Evolutionary conservation across 2,329 filamentous ascomycete species (phyloP).

Genomic region (Colletotrichum eleusines): DNA sequence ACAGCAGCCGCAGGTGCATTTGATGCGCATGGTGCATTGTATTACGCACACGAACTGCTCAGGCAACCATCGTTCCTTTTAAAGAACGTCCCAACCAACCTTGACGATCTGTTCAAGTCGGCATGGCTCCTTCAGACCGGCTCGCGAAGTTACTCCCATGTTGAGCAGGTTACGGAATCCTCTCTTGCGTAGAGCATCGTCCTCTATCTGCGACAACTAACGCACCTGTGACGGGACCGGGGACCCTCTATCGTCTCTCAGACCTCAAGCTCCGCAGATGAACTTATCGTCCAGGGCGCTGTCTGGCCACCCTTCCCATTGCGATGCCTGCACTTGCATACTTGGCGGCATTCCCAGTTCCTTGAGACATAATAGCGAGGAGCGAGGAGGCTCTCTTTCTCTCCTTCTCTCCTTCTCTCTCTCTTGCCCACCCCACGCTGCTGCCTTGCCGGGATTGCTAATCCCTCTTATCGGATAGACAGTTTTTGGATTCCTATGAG

Average conservation of each 20-base stretch:
- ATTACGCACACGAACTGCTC: background rate
- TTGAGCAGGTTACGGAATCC: constrained; percentile 12
- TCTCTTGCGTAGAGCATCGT: background rate
- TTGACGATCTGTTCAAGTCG: constrained; percentile 12
- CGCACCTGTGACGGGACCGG: constrained; percentile 2
- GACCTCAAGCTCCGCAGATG: constrained; percentile 33
- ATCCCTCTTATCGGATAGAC: constrained; percentile 4
- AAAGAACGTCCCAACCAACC: background rate
- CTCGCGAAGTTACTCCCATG: constrained; percentile 26
- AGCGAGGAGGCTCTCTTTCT: too few relatives aligned
- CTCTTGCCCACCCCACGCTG: background rate
- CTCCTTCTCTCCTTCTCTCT: background rate
- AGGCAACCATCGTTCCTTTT: background rate
- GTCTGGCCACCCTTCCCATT: background rate
- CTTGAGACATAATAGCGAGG: background rate
- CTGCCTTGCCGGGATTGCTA: constrained; percentile 11
- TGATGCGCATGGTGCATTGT: too few relatives aligned
- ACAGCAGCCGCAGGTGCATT: background rate
- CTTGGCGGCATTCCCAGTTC: constrained; percentile 19
- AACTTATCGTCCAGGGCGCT: constrained; percentile 26
- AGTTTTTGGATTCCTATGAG: constrained; percentile 20
- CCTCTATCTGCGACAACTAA: constrained; percentile 35
- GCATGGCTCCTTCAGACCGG: background rate
- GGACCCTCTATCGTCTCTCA: constrained; percentile 2
- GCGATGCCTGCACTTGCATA: constrained; percentile 33